Evolutionary conservation across 2,329 filamentous ascomycete genomes (phyloP).

Genomic region (Calonectria henricotiae): DNA sequence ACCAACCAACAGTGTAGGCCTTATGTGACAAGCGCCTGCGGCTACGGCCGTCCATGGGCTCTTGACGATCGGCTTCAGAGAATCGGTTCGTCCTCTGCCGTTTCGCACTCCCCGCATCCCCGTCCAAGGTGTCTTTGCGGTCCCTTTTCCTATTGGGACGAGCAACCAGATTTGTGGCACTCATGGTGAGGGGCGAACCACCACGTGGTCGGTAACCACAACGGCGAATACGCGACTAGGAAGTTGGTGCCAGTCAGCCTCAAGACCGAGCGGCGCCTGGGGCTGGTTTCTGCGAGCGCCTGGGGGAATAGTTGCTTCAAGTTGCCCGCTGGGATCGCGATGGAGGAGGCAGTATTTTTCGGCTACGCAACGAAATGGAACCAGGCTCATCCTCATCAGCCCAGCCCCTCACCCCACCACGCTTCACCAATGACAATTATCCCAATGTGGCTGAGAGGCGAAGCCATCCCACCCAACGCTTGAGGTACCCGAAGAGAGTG

Average conservation of each 20-base stretch:
- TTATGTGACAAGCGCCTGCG: not conserved
- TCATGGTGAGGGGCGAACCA: not conserved
- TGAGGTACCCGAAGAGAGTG: too few relatives aligned
- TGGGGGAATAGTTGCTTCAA: not conserved
- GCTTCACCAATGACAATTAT: not conserved
- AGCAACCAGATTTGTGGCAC: not conserved
- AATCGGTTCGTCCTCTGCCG: not conserved
- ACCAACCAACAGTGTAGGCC: conserved; percentile 28
- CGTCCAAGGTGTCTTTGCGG: not conserved
- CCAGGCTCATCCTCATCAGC: not conserved
- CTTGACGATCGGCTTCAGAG: not conserved
- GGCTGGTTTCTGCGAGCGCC: not conserved
- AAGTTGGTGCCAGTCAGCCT: too few relatives aligned
- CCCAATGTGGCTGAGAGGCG: not conserved
- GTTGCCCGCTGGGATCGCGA: too few relatives aligned
- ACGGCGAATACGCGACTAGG: not conserved
- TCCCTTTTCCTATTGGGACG: not conserved
- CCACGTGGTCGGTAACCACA: too few relatives aligned
- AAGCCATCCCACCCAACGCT: not conserved
- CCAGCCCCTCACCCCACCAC: not conserved
- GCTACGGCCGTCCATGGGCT: not conserved
- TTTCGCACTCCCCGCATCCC: not conserved
- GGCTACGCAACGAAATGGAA: not conserved
- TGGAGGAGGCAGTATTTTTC: not conserved
- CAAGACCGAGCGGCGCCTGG: not conserved